A percentile compares a stretch with the other conserved stretches of the same genome.
These are phyloP conservation scores for Evansstolkia leycettana DNA, from an alignment of 495 filamentous ascomycete genomes.

Conservation along the genomic window DNA sequence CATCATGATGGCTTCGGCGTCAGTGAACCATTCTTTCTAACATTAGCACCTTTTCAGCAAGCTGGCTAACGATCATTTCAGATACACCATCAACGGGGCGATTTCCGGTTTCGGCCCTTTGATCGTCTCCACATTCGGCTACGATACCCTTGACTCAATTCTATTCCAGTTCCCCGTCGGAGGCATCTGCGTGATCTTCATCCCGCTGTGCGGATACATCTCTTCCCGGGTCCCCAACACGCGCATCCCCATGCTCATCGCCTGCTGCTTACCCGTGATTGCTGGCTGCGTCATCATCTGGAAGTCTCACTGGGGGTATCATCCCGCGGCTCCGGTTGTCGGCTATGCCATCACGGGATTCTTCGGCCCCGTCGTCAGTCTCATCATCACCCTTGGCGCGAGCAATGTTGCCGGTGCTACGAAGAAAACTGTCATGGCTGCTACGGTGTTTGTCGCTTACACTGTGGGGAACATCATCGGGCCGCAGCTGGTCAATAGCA, in stretches of 20 bases:
- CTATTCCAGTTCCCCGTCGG: constrained; percentile 64
- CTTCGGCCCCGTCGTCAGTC: constrained; percentile 52
- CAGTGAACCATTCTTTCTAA: constrained; percentile 6
- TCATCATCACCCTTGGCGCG: constrained; percentile 56
- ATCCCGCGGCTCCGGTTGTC: constrained; percentile 47
- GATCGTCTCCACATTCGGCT: constrained; percentile 66
- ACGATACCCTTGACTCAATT: constrained; percentile 49
- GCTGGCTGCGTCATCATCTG: constrained; percentile 65
- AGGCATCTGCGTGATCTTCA: constrained; percentile 48
- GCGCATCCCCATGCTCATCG: constrained; percentile 47
- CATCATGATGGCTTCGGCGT: constrained; percentile 46
- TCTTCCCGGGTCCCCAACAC: constrained; percentile 47
- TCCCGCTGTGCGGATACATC: constrained; percentile 52
- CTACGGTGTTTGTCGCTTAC: constrained; percentile 62
- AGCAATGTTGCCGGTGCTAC: constrained; percentile 66
- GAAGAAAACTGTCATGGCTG: constrained; percentile 64
- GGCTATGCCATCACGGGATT: constrained; percentile 62
- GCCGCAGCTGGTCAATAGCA: constrained; percentile 52
- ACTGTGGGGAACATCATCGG: constrained; percentile 64
- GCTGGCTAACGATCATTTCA: constrained; percentile 4
- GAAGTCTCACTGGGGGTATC: constrained; percentile 53
- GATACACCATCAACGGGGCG: constrained; percentile 62
- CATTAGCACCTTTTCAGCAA: too few relatives aligned
- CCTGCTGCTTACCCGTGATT: constrained; percentile 58
- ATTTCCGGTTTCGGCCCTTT: constrained; percentile 66